Conservation (phyloP, 2,329 filamentous ascomycete genomes). For the Ophiostoma montium region DNA sequence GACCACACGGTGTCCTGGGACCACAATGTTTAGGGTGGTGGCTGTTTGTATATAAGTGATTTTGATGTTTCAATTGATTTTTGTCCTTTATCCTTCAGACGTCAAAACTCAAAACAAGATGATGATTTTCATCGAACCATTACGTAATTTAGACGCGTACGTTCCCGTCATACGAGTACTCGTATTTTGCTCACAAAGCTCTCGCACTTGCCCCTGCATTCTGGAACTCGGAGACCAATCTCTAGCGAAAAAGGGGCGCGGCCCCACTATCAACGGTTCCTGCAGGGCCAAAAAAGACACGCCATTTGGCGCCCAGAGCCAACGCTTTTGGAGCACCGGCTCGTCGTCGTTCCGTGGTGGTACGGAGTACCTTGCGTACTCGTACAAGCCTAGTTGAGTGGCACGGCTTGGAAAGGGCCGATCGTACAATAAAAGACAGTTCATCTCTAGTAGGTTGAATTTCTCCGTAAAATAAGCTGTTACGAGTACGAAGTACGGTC, state of each 20-base stretch:
- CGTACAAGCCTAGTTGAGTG: too few species aligned
- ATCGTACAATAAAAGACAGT: background rate
- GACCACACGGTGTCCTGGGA: conserved; percentile 32
- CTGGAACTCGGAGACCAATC: background rate
- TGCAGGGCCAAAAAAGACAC: conserved; percentile 5
- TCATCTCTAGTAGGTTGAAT: too few species aligned
- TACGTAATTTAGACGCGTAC: background rate
- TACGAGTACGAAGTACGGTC: too few species aligned
- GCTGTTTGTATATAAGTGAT: background rate
- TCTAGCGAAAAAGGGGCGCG: background rate
- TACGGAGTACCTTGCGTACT: too few species aligned
- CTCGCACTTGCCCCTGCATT: background rate
- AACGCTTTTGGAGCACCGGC: conserved; percentile 2
- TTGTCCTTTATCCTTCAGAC: too few species aligned
- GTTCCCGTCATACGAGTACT: background rate
- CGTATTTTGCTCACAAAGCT: too few species aligned
- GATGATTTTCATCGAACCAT: too few species aligned
- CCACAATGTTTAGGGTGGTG: conserved; percentile 16
- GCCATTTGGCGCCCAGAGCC: conserved; percentile 7
- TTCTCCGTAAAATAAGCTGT: too few species aligned
- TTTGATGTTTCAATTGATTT: too few species aligned
- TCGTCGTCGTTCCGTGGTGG: conserved; percentile 3
- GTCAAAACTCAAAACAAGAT: too few species aligned
- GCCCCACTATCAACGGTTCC: conserved; percentile 4
- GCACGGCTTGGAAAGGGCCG: too few species aligned